Evolutionary conservation across 495 filamentous ascomycete genomes (phyloP), one percentile per base, ranked within the genome.

Genomic region (Parathielavia appendiculata): DNA sequence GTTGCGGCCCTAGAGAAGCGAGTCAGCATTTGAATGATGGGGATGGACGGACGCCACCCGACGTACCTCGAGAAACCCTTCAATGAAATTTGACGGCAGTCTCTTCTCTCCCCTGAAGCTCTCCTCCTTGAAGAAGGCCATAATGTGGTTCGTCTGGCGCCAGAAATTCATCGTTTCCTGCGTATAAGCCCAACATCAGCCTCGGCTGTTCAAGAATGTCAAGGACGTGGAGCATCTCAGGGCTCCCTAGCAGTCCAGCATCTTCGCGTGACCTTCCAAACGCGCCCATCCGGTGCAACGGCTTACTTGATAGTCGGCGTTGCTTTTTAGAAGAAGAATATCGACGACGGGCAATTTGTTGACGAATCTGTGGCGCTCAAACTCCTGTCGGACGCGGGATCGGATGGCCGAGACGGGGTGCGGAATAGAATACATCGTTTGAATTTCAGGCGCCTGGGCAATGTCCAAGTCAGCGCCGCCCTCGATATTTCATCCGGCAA

Each of bases 81-180:
- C 79, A 75, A 98, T 91, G 75, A 98, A 97, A 73, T 83, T 90
- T 57, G 81, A 77, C 32, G 93, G 93, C 73, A 96, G 74, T 63
- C 81, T 82, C 57, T 87, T 86, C 61, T 95, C 89, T 14, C 75
- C 75, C 48, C 73, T 71, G 65, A 78, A 79, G 71, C 96, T 91
- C 73, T 96, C 90, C 70, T 84, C 78, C 65, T 90, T 83, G 81
- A 97, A 98, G 76, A 95, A 98, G 69, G 96, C 95, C 81, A 98
- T 89, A 63, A 98, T 83, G 70, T 98, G 93, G 48, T 89, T 87
- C 52, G 92, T 81, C 76, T 97, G 95, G 76, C 96, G 96, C 93
- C 95, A 98, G 83, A 87, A 98, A 75, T 97, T 98, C 78, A 97
- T 82, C 38, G 91, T 97, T 83, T 98, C 93, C 91, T 96, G 60